These are phyloP conservation scores for Penicilliopsis zonata DNA, from an alignment of 495 filamentous ascomycete species.

Conservation along the genomic window DNA sequence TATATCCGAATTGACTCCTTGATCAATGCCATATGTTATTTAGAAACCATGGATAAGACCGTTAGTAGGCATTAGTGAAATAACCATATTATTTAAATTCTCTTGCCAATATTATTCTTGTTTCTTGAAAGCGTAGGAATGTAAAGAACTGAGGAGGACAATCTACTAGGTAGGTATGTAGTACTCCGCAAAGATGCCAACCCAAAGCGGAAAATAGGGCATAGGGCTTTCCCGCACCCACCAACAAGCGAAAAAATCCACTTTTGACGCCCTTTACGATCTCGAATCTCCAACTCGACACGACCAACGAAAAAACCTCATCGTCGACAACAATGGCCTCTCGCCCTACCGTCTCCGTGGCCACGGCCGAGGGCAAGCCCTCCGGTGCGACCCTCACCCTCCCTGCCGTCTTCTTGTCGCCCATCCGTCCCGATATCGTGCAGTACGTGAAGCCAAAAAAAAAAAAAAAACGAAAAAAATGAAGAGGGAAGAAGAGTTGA, in stretches of 20 bases:
- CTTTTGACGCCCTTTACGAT: slow-evolving; percentile 19
- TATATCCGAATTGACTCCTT: no score
- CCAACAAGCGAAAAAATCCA: slow-evolving; percentile 38
- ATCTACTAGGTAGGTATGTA: no score
- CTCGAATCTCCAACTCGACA: slow-evolving; percentile 32
- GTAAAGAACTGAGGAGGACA: no score
- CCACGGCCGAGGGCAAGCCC: slow-evolving; percentile 83
- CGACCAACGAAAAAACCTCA: slow-evolving; percentile 31
- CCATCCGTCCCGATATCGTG: slow-evolving; percentile 97
- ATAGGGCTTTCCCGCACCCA: slow-evolving; percentile 25
- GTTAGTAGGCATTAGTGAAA: no score
- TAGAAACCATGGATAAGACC: no score
- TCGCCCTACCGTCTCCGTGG: slow-evolving; percentile 89
- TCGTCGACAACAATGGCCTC: slow-evolving; percentile 65
- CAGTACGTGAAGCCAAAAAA: slow-evolving; percentile 44
- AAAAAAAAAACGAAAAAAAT: slow-evolving; percentile 7
- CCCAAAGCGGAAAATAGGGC: slow-evolving; percentile 19
- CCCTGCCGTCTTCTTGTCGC: slow-evolving; percentile 86
- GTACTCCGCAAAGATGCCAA: no score
- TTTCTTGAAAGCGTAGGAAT: no score
- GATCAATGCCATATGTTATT: no score
- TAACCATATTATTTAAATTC: no score
- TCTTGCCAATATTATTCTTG: no score
- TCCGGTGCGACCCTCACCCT: slow-evolving; percentile 78
- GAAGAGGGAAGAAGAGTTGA: slow-evolving; percentile 3